Conservation (phyloP, 1,284 basidiomycete species). For the Leccinum huronense region DNA sequence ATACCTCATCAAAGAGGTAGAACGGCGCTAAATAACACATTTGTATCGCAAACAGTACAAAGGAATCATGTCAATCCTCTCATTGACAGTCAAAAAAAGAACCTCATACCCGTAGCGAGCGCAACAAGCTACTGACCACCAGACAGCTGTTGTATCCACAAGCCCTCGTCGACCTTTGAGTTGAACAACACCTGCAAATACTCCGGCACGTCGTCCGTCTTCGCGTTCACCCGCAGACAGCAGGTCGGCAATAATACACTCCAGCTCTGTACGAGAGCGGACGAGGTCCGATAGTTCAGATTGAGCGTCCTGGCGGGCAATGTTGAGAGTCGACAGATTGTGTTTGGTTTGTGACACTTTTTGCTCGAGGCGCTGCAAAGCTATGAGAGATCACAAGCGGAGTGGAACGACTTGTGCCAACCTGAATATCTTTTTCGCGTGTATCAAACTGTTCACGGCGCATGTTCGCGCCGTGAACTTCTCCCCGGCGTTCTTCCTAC, state of each 20-base stretch:
- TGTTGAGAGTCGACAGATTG: slow-evolving; percentile 62
- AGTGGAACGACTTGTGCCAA: slow-evolving; percentile 36
- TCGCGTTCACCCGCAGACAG: slow-evolving; percentile 59
- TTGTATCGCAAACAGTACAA: slow-evolving; percentile 93
- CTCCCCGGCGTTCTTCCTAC: slow-evolving; percentile 79
- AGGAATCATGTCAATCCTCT: not conserved
- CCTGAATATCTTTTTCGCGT: slow-evolving; percentile 82
- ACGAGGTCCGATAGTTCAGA: slow-evolving; percentile 79
- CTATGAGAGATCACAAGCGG: slow-evolving; percentile 8
- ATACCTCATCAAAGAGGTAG: slow-evolving; percentile 97
- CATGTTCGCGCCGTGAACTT: slow-evolving; percentile 82
- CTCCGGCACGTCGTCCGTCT: slow-evolving; percentile 59
- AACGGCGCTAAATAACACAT: slow-evolving; percentile 99
- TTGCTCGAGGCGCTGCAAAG: slow-evolving; percentile 65
- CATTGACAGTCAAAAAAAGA: not conserved
- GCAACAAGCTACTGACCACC: slow-evolving; percentile 98
- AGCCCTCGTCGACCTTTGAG: slow-evolving; percentile 93
- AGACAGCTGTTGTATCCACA: slow-evolving; percentile 94
- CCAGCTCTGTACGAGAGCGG: slow-evolving; percentile 74
- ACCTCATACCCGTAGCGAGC: slow-evolving; percentile 74
- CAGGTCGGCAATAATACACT: slow-evolving; percentile 81
- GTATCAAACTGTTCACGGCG: slow-evolving; percentile 79
- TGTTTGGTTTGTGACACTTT: slow-evolving; percentile 73
- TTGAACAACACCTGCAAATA: slow-evolving; percentile 87
- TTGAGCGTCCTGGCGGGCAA: slow-evolving; percentile 72